Conservation (phyloP, 139 green algal genomes). For the Pseudopediastrum boryanum region DNA sequence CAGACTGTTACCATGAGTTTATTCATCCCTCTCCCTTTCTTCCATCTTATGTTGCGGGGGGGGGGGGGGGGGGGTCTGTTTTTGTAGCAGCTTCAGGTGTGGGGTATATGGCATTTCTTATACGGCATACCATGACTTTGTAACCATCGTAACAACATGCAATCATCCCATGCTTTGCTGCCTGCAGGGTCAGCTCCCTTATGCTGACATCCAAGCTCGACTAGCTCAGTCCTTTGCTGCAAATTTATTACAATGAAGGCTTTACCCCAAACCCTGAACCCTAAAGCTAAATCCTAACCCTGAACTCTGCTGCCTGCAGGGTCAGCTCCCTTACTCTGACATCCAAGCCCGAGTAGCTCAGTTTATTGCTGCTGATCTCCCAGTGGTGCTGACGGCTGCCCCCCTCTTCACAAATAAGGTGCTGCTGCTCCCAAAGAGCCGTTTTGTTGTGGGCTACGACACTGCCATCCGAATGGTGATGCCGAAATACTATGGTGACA, state of each 20-base stretch:
- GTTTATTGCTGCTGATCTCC: slow-evolving; percentile 66
- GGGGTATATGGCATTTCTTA: no score
- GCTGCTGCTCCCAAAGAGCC: slow-evolving; percentile 61
- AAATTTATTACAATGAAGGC: no score
- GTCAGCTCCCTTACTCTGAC: slow-evolving; percentile 63
- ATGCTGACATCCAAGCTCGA: slow-evolving; percentile 62
- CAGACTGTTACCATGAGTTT: no score
- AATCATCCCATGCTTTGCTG: background rate
- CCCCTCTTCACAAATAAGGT: slow-evolving; percentile 85
- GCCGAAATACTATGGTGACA: slow-evolving; percentile 77
- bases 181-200: slow-evolving; percentile 57
- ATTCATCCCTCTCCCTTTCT: no score
- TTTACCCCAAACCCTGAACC: no score
- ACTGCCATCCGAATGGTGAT: slow-evolving; percentile 79
- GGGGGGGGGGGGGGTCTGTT: no score
- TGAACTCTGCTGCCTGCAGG: slow-evolving; percentile 30
- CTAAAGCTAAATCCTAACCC: no score
- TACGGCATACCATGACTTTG: no score
- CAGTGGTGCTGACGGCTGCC: slow-evolving; percentile 76
- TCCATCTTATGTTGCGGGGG: no score
- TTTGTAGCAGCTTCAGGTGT: no score
- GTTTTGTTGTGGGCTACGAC: slow-evolving; percentile 87
- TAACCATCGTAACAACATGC: no score
- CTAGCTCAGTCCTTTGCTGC: slow-evolving; percentile 76
- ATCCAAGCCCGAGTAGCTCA: slow-evolving; percentile 71